Evolutionary conservation across 2,329 filamentous ascomycete species (phyloP).

Genomic region (Fusarium algeriense): DNA sequence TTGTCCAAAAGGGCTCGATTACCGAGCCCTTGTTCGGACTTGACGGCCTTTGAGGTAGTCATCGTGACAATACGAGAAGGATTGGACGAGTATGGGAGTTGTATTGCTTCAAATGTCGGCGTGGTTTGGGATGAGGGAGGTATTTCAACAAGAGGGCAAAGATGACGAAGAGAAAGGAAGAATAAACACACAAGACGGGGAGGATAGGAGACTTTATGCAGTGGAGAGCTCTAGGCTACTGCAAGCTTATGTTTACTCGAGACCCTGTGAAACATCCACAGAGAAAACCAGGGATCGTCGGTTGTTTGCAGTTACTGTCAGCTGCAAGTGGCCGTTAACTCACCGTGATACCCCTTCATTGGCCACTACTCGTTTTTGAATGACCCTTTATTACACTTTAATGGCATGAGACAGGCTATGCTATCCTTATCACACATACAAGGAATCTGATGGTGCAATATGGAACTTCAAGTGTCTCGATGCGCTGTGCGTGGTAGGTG

Average conservation of each 20-base stretch:
- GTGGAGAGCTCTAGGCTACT: too few species aligned
- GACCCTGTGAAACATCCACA: background rate
- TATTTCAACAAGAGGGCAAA: background rate
- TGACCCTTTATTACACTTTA: background rate
- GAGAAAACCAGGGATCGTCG: background rate
- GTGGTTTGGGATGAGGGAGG: background rate
- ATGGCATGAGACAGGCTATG: background rate
- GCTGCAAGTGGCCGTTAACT: background rate
- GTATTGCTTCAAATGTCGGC: background rate
- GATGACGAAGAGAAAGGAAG: background rate
- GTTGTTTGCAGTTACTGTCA: constrained; percentile 8
- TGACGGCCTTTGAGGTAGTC: constrained; percentile 1
- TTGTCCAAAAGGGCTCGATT: constrained; percentile 49
- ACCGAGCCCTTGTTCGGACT: constrained; percentile 30
- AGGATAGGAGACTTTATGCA: background rate
- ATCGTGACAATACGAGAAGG: background rate
- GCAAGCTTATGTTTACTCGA: background rate
- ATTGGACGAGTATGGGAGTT: background rate
- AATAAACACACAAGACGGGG: background rate
- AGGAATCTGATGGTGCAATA: background rate
- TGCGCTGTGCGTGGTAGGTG: too few species aligned
- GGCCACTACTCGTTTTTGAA: too few species aligned
- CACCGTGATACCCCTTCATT: too few species aligned
- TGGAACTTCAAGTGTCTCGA: background rate
- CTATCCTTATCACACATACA: background rate